Percentiles rank a stretch among this genome's conserved stretches.
Evolutionary conservation across 1,139 yeast species (phyloP).

Genomic region (Yamadazyma diospyri): DNA sequence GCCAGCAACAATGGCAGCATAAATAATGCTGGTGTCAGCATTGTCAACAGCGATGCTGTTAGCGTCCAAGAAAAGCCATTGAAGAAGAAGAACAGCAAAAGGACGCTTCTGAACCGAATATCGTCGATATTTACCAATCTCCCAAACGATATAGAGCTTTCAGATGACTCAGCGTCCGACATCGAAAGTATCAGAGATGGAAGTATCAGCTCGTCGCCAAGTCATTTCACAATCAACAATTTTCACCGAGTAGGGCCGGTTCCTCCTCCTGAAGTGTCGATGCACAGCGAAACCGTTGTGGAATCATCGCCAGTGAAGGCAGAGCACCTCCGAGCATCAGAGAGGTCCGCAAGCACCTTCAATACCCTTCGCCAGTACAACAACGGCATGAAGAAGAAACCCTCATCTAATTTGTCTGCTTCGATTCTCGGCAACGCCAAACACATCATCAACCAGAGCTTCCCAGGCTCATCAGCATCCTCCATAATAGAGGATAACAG

Average conservation of each 20-base stretch:
- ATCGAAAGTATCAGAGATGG: conserved; percentile 27
- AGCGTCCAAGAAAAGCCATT: not conserved
- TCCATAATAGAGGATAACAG: conserved; percentile 19
- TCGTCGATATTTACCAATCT: conserved; percentile 43
- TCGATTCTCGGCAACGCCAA: conserved; percentile 40
- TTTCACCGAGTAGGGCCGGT: conserved; percentile 3
- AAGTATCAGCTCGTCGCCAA: conserved; percentile 14
- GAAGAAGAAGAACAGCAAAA: conserved; percentile 7
- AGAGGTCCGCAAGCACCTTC: conserved; percentile 32
- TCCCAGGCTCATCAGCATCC: conserved; percentile 32
- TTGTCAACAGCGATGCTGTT: not conserved
- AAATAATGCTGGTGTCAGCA: conserved; percentile 1
- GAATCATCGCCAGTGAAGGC: conserved; percentile 31
- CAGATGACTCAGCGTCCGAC: conserved; percentile 48
- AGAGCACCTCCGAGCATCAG: conserved; percentile 15
- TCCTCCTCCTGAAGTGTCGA: conserved; percentile 21
- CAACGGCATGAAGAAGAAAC: conserved; percentile 22
- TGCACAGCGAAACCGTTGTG: conserved; percentile 28
- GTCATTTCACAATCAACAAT: conserved; percentile 6
- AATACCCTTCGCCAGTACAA: conserved; percentile 24
- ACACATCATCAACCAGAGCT: conserved; percentile 29
- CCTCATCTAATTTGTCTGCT: conserved; percentile 30
- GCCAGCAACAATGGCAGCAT: not conserved
- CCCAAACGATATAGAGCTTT: conserved; percentile 47
- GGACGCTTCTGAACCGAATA: conserved; percentile 24